Evolutionary conservation across 2,329 filamentous ascomycete genomes (phyloP), one percentile per base, ranked within the genome.

Genomic region (Sordariomycetes sp.): DNA sequence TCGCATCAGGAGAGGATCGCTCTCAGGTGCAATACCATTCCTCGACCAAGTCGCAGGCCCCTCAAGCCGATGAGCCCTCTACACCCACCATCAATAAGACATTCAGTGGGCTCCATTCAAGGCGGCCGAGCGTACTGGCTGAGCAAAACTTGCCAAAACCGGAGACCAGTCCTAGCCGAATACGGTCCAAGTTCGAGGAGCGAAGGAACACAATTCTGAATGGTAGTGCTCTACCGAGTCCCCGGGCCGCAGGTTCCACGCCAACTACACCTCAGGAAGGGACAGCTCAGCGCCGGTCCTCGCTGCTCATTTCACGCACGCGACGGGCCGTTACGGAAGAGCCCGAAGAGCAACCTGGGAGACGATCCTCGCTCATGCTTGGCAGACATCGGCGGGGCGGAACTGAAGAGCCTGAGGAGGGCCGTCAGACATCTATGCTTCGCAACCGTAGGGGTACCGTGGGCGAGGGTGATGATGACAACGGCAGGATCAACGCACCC

Each of bases 161-260:
- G 4, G 33, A 33, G 19, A 19, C 55, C 35, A 70, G 66, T 39
- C 67, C 68, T 2, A 63, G 69, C 21, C 36, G 36, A 33, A 54
- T 64, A 10, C 44, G 67, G 34, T 68, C 70, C 14, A 68, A 67
- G 31, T 60, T 70, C 17, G 72, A 76, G 42, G 70, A 77, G 44
- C 63, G 64, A 41, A 61, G 72, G 30, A 61, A 59, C 27, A 68
- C 58, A 10, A 55, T 71, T 24, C 50, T 75, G 3, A 56, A 58
- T 33, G 52, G 60, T 3, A 63, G 55, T n/a, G 52, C 61, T 5
- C 46, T 72, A 1, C 58, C 68, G 5, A 63, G 59, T n/a, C 61
- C 71, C 2, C 64, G 68, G 8, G 55, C 51, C 30, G 46, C 55
- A 38, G 47, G 50, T 40, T 49, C 61, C 32, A 51, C 61, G 15